phyloP scores from a whole-genome alignment of 2,329 filamentous ascomycete genomes.

The Colletotrichum lini region DNA sequence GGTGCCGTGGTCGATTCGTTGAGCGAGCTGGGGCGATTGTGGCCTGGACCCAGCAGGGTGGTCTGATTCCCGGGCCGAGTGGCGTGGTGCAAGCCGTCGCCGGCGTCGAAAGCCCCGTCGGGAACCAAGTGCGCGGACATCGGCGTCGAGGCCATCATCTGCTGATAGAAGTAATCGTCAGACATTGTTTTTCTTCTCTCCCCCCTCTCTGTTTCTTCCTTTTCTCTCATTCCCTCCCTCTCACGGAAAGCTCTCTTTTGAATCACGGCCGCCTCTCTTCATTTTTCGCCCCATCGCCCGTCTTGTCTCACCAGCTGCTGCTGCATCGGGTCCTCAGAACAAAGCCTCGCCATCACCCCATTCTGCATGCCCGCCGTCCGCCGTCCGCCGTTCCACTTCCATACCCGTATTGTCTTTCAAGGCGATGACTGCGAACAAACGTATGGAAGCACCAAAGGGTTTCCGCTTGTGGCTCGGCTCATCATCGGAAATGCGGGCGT shows the following conservation, averaged over 20 bases:
- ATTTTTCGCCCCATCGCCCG: constrained; percentile 13
- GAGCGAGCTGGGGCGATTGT: constrained; percentile 22
- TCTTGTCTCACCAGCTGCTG: constrained; percentile 15
- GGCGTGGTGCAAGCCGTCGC: constrained; percentile 39
- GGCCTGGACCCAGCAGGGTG: constrained; percentile 28
- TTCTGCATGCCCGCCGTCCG: constrained; percentile 3
- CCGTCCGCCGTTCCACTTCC: constrained; percentile 4
- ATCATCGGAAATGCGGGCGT: not conserved
- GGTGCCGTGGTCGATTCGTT: constrained; percentile 16
- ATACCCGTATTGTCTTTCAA: not conserved
- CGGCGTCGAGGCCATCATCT: constrained; percentile 39
- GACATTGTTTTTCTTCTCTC: constrained; percentile 17
- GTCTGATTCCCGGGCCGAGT: constrained; percentile 38
- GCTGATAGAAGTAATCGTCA: constrained; percentile 41
- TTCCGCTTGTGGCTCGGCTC: not conserved
- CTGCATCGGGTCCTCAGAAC: constrained; percentile 9
- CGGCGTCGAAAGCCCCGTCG: constrained; percentile 26
- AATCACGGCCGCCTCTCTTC: not conserved
- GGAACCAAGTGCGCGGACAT: constrained; percentile 38
- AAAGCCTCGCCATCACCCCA: constrained; percentile 28
- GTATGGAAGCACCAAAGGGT: not conserved
- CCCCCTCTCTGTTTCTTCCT: not conserved
- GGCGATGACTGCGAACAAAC: not conserved
- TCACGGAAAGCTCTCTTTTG: not conserved
- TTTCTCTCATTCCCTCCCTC: too few relatives aligned